Conservation (phyloP, 371 early-diverging fungal species). For the Choanephora cucurbitarum region DNA sequence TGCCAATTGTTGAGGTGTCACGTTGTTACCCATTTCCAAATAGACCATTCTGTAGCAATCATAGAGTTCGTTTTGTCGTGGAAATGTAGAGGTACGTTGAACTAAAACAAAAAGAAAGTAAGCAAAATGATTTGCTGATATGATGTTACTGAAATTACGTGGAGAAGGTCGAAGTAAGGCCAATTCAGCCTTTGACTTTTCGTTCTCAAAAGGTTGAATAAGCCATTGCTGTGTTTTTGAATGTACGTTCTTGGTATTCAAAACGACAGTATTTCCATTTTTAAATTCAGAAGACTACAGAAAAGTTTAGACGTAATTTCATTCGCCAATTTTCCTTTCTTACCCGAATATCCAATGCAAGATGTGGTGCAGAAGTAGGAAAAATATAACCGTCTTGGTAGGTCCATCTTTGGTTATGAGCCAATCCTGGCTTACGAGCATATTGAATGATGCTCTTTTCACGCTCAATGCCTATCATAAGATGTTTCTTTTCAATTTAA, state of each 20-base stretch:
- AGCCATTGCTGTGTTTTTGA: constrained; percentile 47
- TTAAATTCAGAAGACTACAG: constrained; percentile 45
- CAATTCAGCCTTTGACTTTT: constrained; percentile 37
- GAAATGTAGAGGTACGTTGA: constrained; percentile 33
- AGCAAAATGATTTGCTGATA: too few relatives aligned
- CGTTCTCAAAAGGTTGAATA: constrained; percentile 47
- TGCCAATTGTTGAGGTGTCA: constrained; percentile 44
- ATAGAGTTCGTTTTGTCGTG: constrained; percentile 45
- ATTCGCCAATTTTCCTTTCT: background rate
- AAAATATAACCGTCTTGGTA: constrained; percentile 50
- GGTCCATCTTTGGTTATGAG: constrained; percentile 52
- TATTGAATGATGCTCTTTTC: constrained; percentile 51
- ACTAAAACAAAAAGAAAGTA: constrained; percentile 12
- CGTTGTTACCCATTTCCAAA: constrained; percentile 8
- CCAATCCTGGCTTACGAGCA: constrained; percentile 51
- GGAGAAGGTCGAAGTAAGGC: constrained; percentile 46
- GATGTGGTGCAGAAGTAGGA: constrained; percentile 38
- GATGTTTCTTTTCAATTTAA: too few relatives aligned
- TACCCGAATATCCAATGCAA: constrained; percentile 48
- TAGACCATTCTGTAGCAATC: constrained; percentile 44
- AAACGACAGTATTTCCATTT: constrained; percentile 35
- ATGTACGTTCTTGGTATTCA: constrained; percentile 33
- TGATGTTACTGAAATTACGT: too few relatives aligned
- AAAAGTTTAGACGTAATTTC: background rate
- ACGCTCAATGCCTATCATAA: constrained; percentile 36